Evolutionary conservation across 352 stramenopile genomes (phyloP).

Genomic region (Globisporangium spiculum): DNA sequence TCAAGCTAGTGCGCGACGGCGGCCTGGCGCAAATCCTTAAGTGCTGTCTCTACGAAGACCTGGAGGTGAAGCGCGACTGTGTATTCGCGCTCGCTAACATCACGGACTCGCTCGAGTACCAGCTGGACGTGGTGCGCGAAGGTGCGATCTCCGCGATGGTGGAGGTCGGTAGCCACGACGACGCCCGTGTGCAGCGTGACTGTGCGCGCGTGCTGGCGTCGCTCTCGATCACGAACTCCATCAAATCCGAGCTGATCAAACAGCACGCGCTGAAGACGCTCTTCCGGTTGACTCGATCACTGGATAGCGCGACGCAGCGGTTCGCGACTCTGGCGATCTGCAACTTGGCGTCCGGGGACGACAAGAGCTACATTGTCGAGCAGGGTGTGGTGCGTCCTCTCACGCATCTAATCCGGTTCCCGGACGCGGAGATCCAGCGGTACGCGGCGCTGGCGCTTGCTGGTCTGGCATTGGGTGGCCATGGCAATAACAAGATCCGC

Average conservation of each 20-base stretch:
- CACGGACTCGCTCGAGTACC: conserved; percentile 86
- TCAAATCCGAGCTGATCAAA: conserved; percentile 84
- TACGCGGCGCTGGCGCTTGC: conserved; percentile 92
- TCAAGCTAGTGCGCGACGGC: conserved; percentile 92
- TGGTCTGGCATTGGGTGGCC: conserved; percentile 89
- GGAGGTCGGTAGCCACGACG: conserved; percentile 66
- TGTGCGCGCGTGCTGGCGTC: conserved; percentile 89
- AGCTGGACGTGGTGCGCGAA: conserved; percentile 88
- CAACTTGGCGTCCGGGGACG: conserved; percentile 83
- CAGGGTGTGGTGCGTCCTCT: conserved; percentile 91
- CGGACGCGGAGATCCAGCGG: conserved; percentile 94
- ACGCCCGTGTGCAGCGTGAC: conserved; percentile 93
- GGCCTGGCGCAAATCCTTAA: conserved; percentile 88
- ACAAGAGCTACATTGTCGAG: conserved; percentile 91
- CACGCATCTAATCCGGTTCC: conserved; percentile 93
- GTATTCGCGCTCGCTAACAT: conserved; percentile 95
- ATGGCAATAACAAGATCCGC: conserved; percentile 91
- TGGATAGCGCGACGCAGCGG: conserved; percentile 91
- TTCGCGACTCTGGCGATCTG: conserved; percentile 95
- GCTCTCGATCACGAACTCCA: conserved; percentile 83
- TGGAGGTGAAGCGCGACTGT: conserved; percentile 91
- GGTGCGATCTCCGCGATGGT: conserved; percentile 81
- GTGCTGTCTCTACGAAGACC: conserved; percentile 89
- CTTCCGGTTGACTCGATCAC: conserved; percentile 91
- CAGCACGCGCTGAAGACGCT: conserved; percentile 85